Conservation (phyloP, 805 yeast genomes). For the Ogataea trehalophila region DNA sequence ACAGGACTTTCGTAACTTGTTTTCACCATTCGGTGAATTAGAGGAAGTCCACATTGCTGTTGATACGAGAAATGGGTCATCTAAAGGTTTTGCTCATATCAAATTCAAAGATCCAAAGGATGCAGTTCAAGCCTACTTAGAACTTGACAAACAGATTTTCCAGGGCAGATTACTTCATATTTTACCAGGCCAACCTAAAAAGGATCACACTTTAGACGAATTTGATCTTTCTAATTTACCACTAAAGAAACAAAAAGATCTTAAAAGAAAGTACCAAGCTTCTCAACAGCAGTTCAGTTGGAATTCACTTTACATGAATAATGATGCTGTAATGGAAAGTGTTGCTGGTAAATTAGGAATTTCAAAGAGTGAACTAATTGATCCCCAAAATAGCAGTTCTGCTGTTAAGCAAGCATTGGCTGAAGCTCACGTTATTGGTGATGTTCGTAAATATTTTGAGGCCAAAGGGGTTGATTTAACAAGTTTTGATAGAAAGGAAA, state of each 20-base stretch:
- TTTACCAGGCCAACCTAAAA: slow-evolving; percentile 77
- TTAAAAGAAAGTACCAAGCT: slow-evolving; percentile 81
- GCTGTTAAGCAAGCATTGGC: slow-evolving; percentile 97
- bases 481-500: slow-evolving; percentile 59
- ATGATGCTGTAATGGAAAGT: slow-evolving; percentile 86
- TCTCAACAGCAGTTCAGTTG: slow-evolving; percentile 84
- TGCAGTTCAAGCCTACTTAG: slow-evolving; percentile 71
- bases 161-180: slow-evolving; percentile 93
- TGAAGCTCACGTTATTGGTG: slow-evolving; percentile 92
- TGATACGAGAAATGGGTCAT: slow-evolving; percentile 82
- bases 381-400: slow-evolving; percentile 79
- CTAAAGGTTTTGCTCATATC: slow-evolving; percentile 90
- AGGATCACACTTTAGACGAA: slow-evolving; percentile 81
- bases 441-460: slow-evolving; percentile 84
- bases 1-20: slow-evolving; percentile 65
- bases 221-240: slow-evolving; percentile 89
- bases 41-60: slow-evolving; percentile 91
- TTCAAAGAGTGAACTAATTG: slow-evolving; percentile 75
- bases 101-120: slow-evolving; percentile 62
- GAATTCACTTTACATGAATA: slow-evolving; percentile 89
- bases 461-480: slow-evolving; percentile 78
- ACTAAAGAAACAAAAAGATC: slow-evolving; percentile 81
- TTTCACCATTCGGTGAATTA: slow-evolving; percentile 61
- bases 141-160: slow-evolving; percentile 80
- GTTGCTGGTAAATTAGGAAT: slow-evolving; percentile 84